A percentile compares a stretch with the other conserved stretches of the same genome.
phyloP scores from a whole-genome alignment of 1,284 basidiomycete species.

The Sporisorium scitamineum region DNA sequence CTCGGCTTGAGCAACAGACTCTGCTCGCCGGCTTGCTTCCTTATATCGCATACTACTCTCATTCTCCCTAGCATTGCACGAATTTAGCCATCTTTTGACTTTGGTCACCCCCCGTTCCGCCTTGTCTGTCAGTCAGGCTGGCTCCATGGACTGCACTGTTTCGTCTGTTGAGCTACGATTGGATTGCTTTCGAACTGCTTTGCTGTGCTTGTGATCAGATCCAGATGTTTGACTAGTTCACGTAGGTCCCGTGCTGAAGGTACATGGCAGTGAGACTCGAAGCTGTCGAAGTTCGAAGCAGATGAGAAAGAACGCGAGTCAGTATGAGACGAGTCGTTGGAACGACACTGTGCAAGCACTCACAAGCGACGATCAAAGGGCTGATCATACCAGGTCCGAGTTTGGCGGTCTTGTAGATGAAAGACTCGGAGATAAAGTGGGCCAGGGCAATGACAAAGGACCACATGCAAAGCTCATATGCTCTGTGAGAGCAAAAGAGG shows the following conservation, averaged over 20 bases:
- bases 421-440: constrained; percentile 87
- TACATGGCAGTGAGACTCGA: constrained; percentile 45
- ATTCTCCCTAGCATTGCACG: background rate
- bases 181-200: background rate
- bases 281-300: constrained; percentile 6
- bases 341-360: constrained; percentile 68
- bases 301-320: background rate
- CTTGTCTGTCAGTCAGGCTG: background rate
- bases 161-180: background rate
- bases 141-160: too few relatives aligned
- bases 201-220: constrained; percentile 4
- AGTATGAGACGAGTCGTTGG: background rate
- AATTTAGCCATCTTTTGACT: background rate
- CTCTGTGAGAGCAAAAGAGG: constrained; percentile 25
- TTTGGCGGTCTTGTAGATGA: constrained; percentile 84
- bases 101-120: background rate
- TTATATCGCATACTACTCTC: background rate
- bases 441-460: constrained; percentile 89
- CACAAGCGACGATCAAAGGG: constrained; percentile 88
- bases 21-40: constrained; percentile 17
- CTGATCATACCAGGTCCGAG: constrained; percentile 77
- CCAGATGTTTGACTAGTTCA: constrained; percentile 1
- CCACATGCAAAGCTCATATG: constrained; percentile 85
- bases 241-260: constrained; percentile 20
- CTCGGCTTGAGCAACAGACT: constrained; percentile 12